phyloP scores from a whole-genome alignment of 495 filamentous ascomycete genomes.

The Ramalina intermedia region DNA sequence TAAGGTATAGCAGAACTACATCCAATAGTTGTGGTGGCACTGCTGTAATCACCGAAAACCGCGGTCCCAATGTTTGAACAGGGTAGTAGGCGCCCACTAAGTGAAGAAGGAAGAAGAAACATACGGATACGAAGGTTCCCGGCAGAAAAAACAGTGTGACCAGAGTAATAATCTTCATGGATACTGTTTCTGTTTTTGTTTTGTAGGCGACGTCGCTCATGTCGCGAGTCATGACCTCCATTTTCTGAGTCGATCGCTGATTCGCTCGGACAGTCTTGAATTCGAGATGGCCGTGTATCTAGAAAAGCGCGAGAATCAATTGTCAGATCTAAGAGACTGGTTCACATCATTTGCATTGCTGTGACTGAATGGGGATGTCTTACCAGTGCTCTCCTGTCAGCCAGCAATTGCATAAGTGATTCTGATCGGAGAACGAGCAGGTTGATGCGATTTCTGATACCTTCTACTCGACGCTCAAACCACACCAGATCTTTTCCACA shows the following conservation, averaged over 20 bases:
- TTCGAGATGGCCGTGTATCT: constrained; percentile 9
- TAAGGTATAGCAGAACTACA: no score
- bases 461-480: constrained; percentile 2
- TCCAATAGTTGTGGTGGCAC: no score
- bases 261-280: constrained; percentile 10
- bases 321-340: no score
- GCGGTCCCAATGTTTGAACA: not conserved
- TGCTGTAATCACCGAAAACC: no score
- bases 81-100: not conserved
- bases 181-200: constrained; percentile 26
- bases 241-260: constrained; percentile 14
- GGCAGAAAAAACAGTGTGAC: constrained; percentile 28
- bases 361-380: no score
- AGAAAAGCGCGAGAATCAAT: not conserved
- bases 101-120: not conserved
- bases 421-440: constrained; percentile 3
- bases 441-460: constrained; percentile 6
- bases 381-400: constrained; percentile 12
- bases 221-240: constrained; percentile 19
- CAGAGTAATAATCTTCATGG: constrained; percentile 29
- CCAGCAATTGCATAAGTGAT: constrained; percentile 4
- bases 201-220: constrained; percentile 24
- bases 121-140: constrained; percentile 27
- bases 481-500: not conserved
- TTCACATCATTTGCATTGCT: no score